Conservation (phyloP, 2,329 filamentous ascomycete genomes). For the Trichoderma afroharzianum region DNA sequence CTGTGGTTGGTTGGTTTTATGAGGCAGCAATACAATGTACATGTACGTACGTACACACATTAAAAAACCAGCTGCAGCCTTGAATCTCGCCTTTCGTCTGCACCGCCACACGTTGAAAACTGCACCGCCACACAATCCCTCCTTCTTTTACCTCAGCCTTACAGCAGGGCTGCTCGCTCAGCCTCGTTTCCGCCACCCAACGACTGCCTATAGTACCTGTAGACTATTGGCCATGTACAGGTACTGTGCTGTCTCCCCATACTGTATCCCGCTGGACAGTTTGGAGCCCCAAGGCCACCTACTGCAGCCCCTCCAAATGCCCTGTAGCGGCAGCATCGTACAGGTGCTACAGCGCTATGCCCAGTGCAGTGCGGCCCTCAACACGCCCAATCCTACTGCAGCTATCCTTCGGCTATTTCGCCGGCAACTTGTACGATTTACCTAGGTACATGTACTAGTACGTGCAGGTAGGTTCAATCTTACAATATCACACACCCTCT, state of each 20-base stretch:
- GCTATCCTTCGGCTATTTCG: not conserved
- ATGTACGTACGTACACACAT: not conserved
- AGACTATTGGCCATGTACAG: no score
- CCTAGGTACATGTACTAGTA: no score
- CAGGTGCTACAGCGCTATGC: not conserved
- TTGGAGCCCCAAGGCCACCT: not conserved
- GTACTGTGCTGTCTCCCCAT: not conserved
- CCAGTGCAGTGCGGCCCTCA: not conserved
- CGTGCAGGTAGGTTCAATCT: no score
- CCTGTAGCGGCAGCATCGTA: not conserved
- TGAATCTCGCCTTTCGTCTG: not conserved
- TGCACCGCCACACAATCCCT: not conserved
- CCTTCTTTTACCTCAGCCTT: not conserved
- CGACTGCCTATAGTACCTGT: no score
- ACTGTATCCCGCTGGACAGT: not conserved
- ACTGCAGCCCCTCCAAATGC: not conserved
- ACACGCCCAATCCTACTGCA: not conserved
- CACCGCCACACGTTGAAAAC: not conserved
- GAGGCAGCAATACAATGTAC: not conserved
- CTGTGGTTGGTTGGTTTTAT: not conserved
- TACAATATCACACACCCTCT: not conserved
- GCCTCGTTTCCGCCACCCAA: not conserved
- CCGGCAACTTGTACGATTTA: not conserved
- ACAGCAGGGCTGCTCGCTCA: not conserved
- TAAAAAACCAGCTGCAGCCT: not conserved